Base-by-base conservation (phyloP, 805 yeast genomes). In the Priceomyces carsonii region DNA sequence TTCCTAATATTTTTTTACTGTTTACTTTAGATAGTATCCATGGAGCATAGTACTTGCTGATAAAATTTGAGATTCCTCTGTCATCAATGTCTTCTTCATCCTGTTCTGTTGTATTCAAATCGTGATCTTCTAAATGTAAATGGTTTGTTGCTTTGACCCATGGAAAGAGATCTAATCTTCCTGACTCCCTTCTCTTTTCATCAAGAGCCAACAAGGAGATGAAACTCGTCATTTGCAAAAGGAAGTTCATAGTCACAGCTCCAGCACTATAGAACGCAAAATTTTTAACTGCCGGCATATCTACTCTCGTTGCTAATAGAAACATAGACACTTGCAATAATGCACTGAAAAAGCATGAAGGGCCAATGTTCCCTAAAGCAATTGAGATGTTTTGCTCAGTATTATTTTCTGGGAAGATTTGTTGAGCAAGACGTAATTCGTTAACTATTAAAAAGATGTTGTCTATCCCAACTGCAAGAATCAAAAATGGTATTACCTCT, bases 241-340 rank as follows among this genome's bases (percentile, higher is more conserved):
- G 27, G 1, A 91, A 80, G 55, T 91, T 90, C 48, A 86, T 64
- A 5, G 84, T 51, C 3, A 91, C 82, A 0, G 98, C 91, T 12
- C 88, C 84, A 0, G 96, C 90, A 5, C 95, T 86, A 53, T 87
- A 93, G 9, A 85, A 60, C 0, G 99, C 97, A 69, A 91, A 91
- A 58, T 90, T 93, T 44, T 83, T 74, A 13, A 91, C 98, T 0
- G 98, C 98, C 1, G 98, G 98, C 97, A 93, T 93, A 8, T 82
- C 73, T 5, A 93, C 97, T 4, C 70, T 59, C 1, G 95, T 70
- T 0, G 96, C 96, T 26, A 91, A 63, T 6, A 79, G 59, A 50
- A 91, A 89, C 51, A 95, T 85, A 6, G 79, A 66, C n/a, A 82
- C 69, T 50, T 93, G 97, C 29, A 90, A 77, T 1, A 80, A 46